Base-by-base conservation (phyloP, 1,139 yeast genomes). In the Williopsis jadinii region DNA sequence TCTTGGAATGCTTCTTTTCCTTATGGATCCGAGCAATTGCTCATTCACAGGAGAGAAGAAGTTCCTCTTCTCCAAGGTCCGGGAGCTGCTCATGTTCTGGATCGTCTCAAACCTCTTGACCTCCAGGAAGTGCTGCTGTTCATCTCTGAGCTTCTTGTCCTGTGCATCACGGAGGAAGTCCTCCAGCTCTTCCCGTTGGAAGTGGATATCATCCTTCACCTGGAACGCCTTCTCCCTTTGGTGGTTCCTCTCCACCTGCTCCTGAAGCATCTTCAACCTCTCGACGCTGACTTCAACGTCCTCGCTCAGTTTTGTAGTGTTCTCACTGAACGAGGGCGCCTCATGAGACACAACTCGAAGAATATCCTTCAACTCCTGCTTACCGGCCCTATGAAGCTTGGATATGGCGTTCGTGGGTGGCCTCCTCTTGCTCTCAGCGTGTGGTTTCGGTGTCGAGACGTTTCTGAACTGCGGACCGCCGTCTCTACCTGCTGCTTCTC, bases 1-100 rank as follows among this genome's bases (percentile, higher is more conserved):
- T 19, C 36, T 39, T 36, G 48, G 53, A 15, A 36, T 38, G 3
- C 36, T 32, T 4, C 45, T 41, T 32, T 44, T 44, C 36, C 43
- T 42, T 3, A 44, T 40, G 11, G 32, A 34, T 32, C 38, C 26
- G n/a, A 44, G 38, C 26, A 49, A 34, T 11, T 41, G 34, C 37
- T 47, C 50, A 40, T 47, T 55, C 11, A 61, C 56, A 0, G 81
- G 77, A 11, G 77, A 67, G 58, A 78, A 79, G 50, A 77, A 77
- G 48, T 74, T 74, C 3, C 64, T 60, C 19, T 64, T 52, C 30
- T 64, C 74, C 19, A 77, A 51, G 0, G 75, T 60, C 30, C 73
- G 59, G 8, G 75, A 67, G 15, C 63, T 53, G 11, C 40, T 39
- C 15, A 43, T 8, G 31, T 36, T 40, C 33, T 37, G 41, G 1